Base-by-base conservation (phyloP, 2,329 filamentous ascomycete genomes). In the Cadophora sp. region DNA sequence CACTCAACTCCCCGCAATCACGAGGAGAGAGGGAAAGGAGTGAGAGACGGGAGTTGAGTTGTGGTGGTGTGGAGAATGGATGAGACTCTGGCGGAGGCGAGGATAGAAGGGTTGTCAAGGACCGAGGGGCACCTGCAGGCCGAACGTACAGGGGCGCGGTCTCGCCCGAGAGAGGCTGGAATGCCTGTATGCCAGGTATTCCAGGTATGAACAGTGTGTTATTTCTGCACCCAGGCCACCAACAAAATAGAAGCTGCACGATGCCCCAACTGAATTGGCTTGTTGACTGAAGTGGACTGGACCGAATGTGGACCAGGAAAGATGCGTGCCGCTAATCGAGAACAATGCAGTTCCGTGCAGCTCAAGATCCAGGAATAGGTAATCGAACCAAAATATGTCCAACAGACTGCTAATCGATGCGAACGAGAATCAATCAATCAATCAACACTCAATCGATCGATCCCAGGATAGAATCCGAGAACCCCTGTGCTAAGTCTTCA, bases 1-100 rank as follows among this genome's bases (percentile, higher is more conserved):
- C 62, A 31, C 51, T 55, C 51, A 34, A 12, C 31, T 64, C 62
- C 62, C 62, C 62, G 34, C 62, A 64, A 34, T 63, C 62, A 55
- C 60, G 46, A 22, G 60, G 46, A 51, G 43, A 14, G 48, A 29
- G 26, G 37, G 48, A 27, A 46, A 51, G 43, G 56, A 37, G 37
- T 5, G 40, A 60, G 56, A 46, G 40, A 43, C 51, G 55, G 59
- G 46, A 50, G 40, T 9, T 46, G 43, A 58, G 51, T 3, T 46
- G 56, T 16, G 46, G 26, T 51, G 29, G 58, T 50, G 16, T 48
- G 24, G 27, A 40, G 37, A 46, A 24, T 11, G 48, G 50, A 31
- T 26, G n/a, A 26, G 56, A 59, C 43, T 34, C 56, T 59, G 31
- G 55, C 55, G 34, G n/a, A n/a, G n/a, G 56, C 31, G 56, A 43